A percentile compares a stretch with the other conserved stretches of the same genome.
phyloP scores from a whole-genome alignment of 2,329 filamentous ascomycete species.

The Neopestalotiopsis sp. region DNA sequence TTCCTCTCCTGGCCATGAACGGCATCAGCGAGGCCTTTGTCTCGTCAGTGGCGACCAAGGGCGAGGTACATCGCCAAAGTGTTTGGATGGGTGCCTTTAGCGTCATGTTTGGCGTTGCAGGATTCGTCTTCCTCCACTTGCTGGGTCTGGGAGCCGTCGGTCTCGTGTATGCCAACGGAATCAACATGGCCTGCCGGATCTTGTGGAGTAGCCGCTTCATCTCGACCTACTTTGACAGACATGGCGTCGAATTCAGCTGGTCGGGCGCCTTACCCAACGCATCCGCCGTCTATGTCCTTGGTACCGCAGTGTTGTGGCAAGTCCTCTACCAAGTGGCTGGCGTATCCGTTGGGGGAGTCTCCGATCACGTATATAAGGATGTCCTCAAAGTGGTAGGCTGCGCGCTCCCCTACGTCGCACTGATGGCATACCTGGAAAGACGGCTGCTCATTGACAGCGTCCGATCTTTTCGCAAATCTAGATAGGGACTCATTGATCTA shows the following conservation, averaged over 20 bases:
- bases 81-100: conserved; percentile 87
- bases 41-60: conserved; percentile 78
- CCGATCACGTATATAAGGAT: conserved; percentile 39
- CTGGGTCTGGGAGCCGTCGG: conserved; percentile 76
- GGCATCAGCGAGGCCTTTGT: conserved; percentile 94
- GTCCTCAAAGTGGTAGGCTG: conserved; percentile 54
- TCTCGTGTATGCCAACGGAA: conserved; percentile 82
- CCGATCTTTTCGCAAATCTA: conserved; percentile 1
- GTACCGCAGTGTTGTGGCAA: conserved; percentile 47
- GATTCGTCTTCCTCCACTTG: conserved; percentile 76
- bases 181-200: conserved; percentile 90
- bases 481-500: neutral
- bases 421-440: conserved; percentile 46
- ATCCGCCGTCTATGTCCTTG: conserved; percentile 46
- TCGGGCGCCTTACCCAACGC: conserved; percentile 48
- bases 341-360: conserved; percentile 34
- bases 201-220: conserved; percentile 82
- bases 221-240: conserved; percentile 59
- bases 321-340: conserved; percentile 30
- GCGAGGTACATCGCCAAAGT: conserved; percentile 78
- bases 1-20: conserved; percentile 90
- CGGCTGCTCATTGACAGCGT: conserved; percentile 7
- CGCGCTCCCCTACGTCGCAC: conserved; percentile 55
- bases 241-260: conserved; percentile 47
- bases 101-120: conserved; percentile 72